Conservation (phyloP, 192 early-diverging fungal genomes). For the Backusella sp. region DNA sequence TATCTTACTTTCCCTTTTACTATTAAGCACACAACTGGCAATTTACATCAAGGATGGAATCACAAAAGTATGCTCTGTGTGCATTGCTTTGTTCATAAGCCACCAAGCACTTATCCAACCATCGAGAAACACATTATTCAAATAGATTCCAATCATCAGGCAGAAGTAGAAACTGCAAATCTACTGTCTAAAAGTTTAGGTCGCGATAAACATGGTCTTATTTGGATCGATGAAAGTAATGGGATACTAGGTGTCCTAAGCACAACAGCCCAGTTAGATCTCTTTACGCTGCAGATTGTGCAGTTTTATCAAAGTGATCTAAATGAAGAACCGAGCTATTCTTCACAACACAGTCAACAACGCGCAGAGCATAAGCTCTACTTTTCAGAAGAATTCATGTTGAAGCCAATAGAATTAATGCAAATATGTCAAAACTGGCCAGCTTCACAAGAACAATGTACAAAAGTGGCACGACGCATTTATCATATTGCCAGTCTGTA, state of each 20-base stretch:
- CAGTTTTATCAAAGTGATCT: background rate
- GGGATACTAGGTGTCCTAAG: conserved; percentile 3
- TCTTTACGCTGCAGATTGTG: conserved; percentile 13
- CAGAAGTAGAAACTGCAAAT: background rate
- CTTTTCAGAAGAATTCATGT: background rate
- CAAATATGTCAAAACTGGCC: conserved; percentile 21
- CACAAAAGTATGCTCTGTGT: conserved; percentile 11
- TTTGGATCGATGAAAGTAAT: background rate
- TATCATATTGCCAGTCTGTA: conserved; percentile 24
- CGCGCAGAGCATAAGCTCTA: background rate
- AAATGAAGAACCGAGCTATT: background rate
- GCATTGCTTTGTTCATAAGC: conserved; percentile 11
- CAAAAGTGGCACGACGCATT: background rate
- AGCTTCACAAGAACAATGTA: background rate
- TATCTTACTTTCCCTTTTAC: conserved; percentile 9
- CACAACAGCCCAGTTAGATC: background rate
- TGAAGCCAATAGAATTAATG: conserved; percentile 10
- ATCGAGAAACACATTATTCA: conserved; percentile 21
- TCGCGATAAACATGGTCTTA: background rate
- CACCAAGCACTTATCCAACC: conserved; percentile 17
- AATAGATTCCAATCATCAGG: background rate
- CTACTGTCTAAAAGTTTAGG: conserved; percentile 1
- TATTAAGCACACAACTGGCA: background rate
- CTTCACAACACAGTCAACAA: background rate
- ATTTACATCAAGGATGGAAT: conserved; percentile 7